Conservation (phyloP, 2,329 filamentous ascomycete species). For the Oidium heveae region DNA sequence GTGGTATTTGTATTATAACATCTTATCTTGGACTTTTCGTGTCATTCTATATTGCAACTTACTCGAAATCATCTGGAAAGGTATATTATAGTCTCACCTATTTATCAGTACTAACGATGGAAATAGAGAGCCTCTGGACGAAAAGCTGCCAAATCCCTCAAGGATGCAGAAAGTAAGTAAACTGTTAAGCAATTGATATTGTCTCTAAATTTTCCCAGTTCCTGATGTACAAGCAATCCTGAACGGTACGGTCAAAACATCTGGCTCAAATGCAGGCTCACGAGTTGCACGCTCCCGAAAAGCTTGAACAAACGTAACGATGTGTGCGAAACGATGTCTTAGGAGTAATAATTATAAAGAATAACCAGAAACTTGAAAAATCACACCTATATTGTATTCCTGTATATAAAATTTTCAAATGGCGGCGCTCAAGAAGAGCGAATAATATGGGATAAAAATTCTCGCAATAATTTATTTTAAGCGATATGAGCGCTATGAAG, state of each 20-base stretch:
- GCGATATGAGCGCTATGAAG: too few relatives aligned
- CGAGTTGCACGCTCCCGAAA: constrained; percentile 1
- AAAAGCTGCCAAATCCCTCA: constrained; percentile 1
- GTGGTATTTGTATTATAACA: constrained; percentile 8
- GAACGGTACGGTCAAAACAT: background rate
- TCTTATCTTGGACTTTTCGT: constrained; percentile 11
- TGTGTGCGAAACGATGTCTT: background rate
- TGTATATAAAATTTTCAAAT: background rate
- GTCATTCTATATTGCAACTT: constrained; percentile 11
- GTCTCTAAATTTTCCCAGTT: background rate
- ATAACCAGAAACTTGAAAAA: background rate
- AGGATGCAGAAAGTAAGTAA: constrained; percentile 1
- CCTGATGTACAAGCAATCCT: constrained; percentile 1
- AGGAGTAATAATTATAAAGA: background rate
- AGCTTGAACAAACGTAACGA: background rate
- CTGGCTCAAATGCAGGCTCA: background rate
- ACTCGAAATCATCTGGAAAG: constrained; percentile 5
- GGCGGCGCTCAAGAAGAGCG: background rate
- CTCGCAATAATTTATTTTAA: too few relatives aligned
- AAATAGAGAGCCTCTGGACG: background rate
- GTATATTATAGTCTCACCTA: background rate
- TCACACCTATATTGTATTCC: background rate
- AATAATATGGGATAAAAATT: too few relatives aligned
- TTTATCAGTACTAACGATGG: background rate
- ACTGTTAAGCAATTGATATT: too few relatives aligned